These are phyloP conservation scores for Saccharomyces uvarum DNA, from an alignment of 1,139 yeast species.

Conservation along the genomic window DNA sequence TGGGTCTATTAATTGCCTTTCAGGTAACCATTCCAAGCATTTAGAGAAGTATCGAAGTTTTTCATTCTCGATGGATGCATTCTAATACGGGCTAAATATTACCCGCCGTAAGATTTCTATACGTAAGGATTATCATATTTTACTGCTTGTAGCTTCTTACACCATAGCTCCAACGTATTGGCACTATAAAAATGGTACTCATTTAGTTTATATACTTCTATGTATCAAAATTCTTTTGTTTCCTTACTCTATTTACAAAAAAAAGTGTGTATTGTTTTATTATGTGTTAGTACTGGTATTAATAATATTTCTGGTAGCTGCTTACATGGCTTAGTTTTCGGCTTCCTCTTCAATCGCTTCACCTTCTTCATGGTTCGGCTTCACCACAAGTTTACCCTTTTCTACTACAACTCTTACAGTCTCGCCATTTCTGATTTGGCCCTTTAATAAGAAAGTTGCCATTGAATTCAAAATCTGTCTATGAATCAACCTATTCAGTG, in stretches of 20 bases:
- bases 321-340: slow-evolving; percentile 12
- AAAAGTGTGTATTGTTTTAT: background rate
- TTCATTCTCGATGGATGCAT: background rate
- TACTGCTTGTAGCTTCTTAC: background rate
- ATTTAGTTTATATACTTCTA: background rate
- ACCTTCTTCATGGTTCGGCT: slow-evolving; percentile 30
- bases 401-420: slow-evolving; percentile 39
- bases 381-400: slow-evolving; percentile 21
- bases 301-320: background rate
- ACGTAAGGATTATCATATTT: too few relatives aligned
- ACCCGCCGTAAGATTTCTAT: background rate
- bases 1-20: background rate
- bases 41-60: slow-evolving; percentile 75
- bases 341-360: slow-evolving; percentile 17
- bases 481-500: slow-evolving; percentile 82
- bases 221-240: background rate
- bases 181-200: background rate
- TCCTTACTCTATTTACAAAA: background rate
- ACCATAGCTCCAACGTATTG: background rate
- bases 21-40: slow-evolving; percentile 48
- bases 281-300: background rate
- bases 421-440: slow-evolving; percentile 67
- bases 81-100: background rate
- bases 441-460: slow-evolving; percentile 71
- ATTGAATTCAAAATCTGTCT: slow-evolving; percentile 76